A percentile compares a stretch with the other conserved stretches of the same genome.
phyloP scores from a whole-genome alignment of 2,329 filamentous ascomycete genomes.

The Aspergillus sp. region DNA sequence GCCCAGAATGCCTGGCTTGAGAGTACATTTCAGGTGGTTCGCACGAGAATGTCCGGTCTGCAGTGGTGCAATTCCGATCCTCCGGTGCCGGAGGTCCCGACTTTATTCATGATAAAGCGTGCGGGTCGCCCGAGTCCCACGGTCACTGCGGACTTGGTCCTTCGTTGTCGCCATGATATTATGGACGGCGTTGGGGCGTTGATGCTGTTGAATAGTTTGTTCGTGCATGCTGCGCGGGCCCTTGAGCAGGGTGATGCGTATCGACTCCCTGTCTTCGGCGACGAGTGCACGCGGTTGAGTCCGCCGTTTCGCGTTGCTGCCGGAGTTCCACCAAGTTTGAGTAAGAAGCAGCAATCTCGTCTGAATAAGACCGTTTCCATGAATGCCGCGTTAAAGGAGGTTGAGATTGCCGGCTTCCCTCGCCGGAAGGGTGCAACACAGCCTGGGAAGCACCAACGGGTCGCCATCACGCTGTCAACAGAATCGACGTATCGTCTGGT shows the following conservation, averaged over 20 bases:
- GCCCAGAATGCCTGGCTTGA: slow-evolving; percentile 17
- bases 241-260: slow-evolving; percentile 10
- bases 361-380: slow-evolving; percentile 10
- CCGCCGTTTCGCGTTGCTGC: slow-evolving; percentile 24
- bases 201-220: slow-evolving; percentile 21
- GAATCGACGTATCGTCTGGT: slow-evolving; percentile 17
- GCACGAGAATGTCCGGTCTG: slow-evolving; percentile 13
- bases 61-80: slow-evolving; percentile 29
- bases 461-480: slow-evolving; percentile 14
- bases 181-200: slow-evolving; percentile 25
- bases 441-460: slow-evolving; percentile 24
- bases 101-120: slow-evolving; percentile 23
- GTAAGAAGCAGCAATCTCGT: slow-evolving; percentile 7
- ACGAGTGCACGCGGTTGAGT: slow-evolving; percentile 23
- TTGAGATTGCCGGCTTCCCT: slow-evolving; percentile 22
- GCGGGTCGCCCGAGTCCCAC: background rate
- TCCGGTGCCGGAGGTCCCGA: slow-evolving; percentile 22
- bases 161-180: slow-evolving; percentile 24
- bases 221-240: slow-evolving; percentile 15
- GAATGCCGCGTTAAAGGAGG: slow-evolving; percentile 14
- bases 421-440: slow-evolving; percentile 6
- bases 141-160: slow-evolving; percentile 18
- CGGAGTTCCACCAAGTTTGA: slow-evolving; percentile 12
- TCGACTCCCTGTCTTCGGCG: slow-evolving; percentile 13
- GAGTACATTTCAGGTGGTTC: slow-evolving; percentile 18